These are phyloP conservation scores for Lantana camara DNA, from an alignment of 257 asterid genomes.

Conservation along the genomic window DNA sequence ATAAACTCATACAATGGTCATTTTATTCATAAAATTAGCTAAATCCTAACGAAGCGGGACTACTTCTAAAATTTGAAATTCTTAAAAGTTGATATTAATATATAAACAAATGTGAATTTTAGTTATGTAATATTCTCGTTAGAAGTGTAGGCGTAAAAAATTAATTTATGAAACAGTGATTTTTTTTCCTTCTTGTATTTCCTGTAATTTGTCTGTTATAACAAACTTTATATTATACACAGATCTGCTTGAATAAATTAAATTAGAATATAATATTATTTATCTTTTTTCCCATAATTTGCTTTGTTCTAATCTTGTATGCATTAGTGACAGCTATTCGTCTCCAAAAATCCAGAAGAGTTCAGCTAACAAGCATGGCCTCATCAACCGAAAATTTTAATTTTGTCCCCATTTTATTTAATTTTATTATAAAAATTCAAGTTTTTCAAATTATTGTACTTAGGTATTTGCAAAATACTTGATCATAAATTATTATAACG, in stretches of 20 bases:
- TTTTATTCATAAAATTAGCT: too few species aligned
- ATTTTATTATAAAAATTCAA: conserved; percentile 3
- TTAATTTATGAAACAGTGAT: too few species aligned
- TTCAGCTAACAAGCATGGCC: background rate
- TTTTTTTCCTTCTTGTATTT: too few species aligned
- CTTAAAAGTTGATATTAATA: too few species aligned
- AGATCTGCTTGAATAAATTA: background rate
- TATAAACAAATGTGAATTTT: too few species aligned
- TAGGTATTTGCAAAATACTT: too few species aligned
- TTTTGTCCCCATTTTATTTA: conserved; percentile 1
- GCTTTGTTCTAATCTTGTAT: background rate
- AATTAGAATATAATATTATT: background rate
- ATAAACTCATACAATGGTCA: too few species aligned
- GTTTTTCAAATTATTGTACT: conserved; percentile 14
- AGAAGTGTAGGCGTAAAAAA: too few species aligned
- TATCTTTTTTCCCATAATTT: background rate
- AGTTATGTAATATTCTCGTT: too few species aligned
- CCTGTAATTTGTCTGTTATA: background rate
- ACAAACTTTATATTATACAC: background rate
- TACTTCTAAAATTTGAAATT: too few species aligned
- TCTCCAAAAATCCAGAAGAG: conserved; percentile 7
- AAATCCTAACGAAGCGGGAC: too few species aligned
- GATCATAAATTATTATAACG: too few species aligned
- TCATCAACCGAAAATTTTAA: conserved; percentile 16
- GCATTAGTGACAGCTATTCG: conserved; percentile 24